Conservation (phyloP, 805 yeast species). For the Cyberlindnera maritima region DNA sequence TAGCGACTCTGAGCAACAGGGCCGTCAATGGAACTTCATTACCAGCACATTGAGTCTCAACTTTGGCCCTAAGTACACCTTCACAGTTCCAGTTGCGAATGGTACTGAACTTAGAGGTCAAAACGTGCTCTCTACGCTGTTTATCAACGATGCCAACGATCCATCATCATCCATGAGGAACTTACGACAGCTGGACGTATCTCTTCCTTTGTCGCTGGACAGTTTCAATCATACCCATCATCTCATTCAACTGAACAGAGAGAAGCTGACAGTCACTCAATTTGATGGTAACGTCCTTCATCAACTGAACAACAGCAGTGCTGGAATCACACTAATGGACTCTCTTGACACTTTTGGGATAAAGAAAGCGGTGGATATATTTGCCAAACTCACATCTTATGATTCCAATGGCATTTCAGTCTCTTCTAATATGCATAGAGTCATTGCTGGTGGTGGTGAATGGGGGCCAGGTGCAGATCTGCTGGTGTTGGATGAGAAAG, state of each 20-base stretch:
- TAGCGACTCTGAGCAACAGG: background rate
- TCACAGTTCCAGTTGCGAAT: constrained; percentile 5
- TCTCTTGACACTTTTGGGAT: constrained; percentile 2
- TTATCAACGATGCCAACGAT: background rate
- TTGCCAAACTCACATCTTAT: constrained; percentile 1
- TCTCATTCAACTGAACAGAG: background rate
- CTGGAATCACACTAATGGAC: constrained; percentile 8
- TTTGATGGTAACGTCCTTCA: constrained; percentile 7
- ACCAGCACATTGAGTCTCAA: background rate
- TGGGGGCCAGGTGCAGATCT: constrained; percentile 12
- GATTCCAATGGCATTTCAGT: background rate
- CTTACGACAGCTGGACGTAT: constrained; percentile 1
- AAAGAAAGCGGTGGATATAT: constrained; percentile 9
- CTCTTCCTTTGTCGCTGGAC: background rate
- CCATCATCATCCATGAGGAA: constrained; percentile 1
- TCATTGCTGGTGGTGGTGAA: constrained; percentile 16
- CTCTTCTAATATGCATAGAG: constrained; percentile 1
- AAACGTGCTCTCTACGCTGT: constrained; percentile 6
- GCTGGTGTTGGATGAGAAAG: constrained; percentile 5
- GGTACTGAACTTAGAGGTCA: constrained; percentile 8
- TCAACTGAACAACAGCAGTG: constrained; percentile 4
- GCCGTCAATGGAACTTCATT: background rate
- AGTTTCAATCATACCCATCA: background rate
- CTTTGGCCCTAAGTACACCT: background rate
- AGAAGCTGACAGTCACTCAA: background rate